A percentile compares a stretch with the other conserved stretches of the same genome.
Conservation (phyloP, 169 alveolate species). For the Amoebophrya sp. region DNA sequence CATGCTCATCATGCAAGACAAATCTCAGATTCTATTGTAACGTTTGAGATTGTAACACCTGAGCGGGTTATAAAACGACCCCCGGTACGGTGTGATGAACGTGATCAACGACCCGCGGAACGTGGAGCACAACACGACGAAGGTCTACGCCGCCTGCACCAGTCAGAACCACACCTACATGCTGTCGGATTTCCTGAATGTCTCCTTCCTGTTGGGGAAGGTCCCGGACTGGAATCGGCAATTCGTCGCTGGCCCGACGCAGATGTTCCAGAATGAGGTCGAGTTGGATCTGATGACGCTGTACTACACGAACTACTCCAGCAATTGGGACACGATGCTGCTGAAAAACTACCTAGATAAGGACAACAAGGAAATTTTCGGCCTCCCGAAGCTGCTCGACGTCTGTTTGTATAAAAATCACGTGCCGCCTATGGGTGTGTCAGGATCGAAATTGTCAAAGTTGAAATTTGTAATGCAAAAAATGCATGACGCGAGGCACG, state of each 20-base stretch:
- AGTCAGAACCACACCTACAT: not conserved
- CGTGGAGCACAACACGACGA: not conserved
- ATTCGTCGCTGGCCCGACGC: not conserved
- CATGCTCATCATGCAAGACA: too few relatives aligned
- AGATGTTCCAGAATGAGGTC: not conserved
- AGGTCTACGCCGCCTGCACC: not conserved
- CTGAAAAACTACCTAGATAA: not conserved
- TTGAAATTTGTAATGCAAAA: too few relatives aligned
- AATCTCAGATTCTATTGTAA: too few relatives aligned
- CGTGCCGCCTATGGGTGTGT: too few relatives aligned
- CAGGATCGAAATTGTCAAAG: too few relatives aligned
- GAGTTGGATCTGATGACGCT: not conserved
- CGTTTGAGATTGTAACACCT: too few relatives aligned
- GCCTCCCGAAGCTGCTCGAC: not conserved
- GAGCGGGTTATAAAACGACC: too few relatives aligned
- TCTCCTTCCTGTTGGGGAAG: not conserved
- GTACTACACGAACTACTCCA: not conserved
- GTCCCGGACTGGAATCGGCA: not conserved
- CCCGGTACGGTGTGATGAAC: not conserved
- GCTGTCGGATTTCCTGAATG: not conserved
- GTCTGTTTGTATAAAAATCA: not conserved
- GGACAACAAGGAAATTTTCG: not conserved
- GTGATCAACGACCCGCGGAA: not conserved
- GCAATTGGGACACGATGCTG: not conserved
- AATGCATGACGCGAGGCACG: too few relatives aligned